Percentiles rank a stretch among this genome's conserved stretches.
Conservation (phyloP, 2,329 filamentous ascomycete species). For the Trichothecium sympodiale region DNA sequence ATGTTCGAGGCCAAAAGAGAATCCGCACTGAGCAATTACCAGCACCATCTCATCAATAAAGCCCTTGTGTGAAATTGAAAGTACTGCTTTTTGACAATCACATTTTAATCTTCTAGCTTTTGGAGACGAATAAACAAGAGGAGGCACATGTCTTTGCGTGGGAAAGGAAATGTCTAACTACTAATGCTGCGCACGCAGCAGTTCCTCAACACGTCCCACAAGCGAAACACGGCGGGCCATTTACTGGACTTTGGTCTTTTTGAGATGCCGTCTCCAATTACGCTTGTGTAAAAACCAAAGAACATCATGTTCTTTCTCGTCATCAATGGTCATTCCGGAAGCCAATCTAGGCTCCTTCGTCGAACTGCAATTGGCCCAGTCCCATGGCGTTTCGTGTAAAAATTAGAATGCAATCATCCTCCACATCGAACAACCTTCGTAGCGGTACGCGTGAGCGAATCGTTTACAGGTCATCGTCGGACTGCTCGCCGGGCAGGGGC, state of each 20-base stretch:
- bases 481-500: slow-evolving; percentile 92
- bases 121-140: no score
- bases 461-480: slow-evolving; percentile 56
- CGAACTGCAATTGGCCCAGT: slow-evolving; percentile 7
- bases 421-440: slow-evolving; percentile 12
- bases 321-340: slow-evolving; percentile 27
- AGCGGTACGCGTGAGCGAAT: slow-evolving; percentile 11
- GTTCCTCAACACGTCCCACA: slow-evolving; percentile 19
- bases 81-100: no score
- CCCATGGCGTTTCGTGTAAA: slow-evolving; percentile 7
- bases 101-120: no score
- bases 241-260: slow-evolving; percentile 6
- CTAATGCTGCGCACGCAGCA: slow-evolving; percentile 14
- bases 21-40: no score
- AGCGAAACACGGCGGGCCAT: slow-evolving; percentile 17
- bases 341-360: slow-evolving; percentile 17
- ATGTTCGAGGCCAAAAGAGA: no score
- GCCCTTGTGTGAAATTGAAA: no score
- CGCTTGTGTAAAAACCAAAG: slow-evolving; percentile 22
- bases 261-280: slow-evolving; percentile 18
- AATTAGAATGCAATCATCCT: slow-evolving; percentile 8
- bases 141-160: no score
- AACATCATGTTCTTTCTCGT: slow-evolving; percentile 18
- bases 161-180: slow-evolving; percentile 1
- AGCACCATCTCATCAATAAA: no score